Evolutionary conservation across 176 grass and related monocot genomes (phyloP).

Genomic region (Cenchrus purpureus): DNA sequence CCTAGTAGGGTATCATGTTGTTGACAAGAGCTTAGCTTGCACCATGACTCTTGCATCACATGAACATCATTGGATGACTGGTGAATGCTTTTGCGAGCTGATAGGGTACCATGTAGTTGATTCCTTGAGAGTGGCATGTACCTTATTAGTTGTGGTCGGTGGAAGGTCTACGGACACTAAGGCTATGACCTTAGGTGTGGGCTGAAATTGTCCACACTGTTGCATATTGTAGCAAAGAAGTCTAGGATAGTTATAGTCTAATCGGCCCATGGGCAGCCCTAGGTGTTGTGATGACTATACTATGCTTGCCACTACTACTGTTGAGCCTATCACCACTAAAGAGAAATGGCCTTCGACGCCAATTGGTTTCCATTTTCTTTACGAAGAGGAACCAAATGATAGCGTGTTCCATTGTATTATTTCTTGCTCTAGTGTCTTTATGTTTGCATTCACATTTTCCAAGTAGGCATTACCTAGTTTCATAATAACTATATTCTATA

Average conservation of each 20-base stretch:
- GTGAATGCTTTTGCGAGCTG: neutral
- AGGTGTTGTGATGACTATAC: neutral
- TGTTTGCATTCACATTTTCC: no score
- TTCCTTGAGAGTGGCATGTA: no score
- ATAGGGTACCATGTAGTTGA: neutral
- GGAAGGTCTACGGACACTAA: no score
- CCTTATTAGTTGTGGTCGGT: no score
- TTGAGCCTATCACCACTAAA: neutral
- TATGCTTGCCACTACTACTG: neutral
- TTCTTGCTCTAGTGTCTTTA: neutral
- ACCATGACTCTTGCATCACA: neutral
- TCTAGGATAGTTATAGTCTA: no score
- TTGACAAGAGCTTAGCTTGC: neutral
- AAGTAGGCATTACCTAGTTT: no score
- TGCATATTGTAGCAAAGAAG: no score
- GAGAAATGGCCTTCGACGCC: neutral
- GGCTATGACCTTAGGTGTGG: no score
- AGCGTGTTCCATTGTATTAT: neutral
- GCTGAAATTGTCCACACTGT: no score
- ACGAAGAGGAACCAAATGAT: neutral
- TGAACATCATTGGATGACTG: neutral
- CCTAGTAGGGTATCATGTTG: neutral
- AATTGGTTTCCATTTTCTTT: neutral
- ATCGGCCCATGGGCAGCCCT: no score
- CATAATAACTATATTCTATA: no score